Conservation (phyloP, 805 yeast genomes). For the Wickerhamiella musiphila region DNA sequence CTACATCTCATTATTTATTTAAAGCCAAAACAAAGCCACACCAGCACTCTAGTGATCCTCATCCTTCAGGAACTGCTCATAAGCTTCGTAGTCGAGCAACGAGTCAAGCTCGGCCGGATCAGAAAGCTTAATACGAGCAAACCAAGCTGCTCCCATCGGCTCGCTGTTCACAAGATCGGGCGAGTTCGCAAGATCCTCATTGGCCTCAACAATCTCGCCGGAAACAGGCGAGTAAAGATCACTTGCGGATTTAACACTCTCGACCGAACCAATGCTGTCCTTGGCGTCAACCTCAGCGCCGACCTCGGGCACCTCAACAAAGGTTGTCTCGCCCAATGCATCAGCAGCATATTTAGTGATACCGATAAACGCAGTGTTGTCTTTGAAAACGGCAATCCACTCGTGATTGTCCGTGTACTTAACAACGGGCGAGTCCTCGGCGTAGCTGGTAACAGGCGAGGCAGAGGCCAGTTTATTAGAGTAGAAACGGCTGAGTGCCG, state of each 20-base stretch:
- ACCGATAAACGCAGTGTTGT: slow-evolving; percentile 68
- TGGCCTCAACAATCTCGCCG: slow-evolving; percentile 60
- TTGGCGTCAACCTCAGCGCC: slow-evolving; percentile 47
- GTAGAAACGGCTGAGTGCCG: slow-evolving; percentile 10
- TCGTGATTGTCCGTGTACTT: slow-evolving; percentile 78
- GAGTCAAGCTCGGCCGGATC: slow-evolving; percentile 23
- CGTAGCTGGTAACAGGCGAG: slow-evolving; percentile 17
- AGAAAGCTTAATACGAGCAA: slow-evolving; percentile 52
- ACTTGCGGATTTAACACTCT: slow-evolving; percentile 83
- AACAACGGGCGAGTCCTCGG: slow-evolving; percentile 17
- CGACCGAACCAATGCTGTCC: slow-evolving; percentile 83
- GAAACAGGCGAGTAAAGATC: slow-evolving; percentile 80
- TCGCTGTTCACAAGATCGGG: slow-evolving; percentile 74
- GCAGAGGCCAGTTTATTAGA: slow-evolving; percentile 18
- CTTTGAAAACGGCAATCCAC: slow-evolving; percentile 78
- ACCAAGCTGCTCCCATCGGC: slow-evolving; percentile 92
- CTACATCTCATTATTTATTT: too few species aligned
- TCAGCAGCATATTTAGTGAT: slow-evolving; percentile 91
- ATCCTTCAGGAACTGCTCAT: slow-evolving; percentile 19
- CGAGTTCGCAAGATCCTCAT: slow-evolving; percentile 41
- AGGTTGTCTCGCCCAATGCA: slow-evolving; percentile 94
- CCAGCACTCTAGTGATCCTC: not conserved
- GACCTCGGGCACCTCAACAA: slow-evolving; percentile 71
- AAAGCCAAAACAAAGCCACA: too few species aligned
- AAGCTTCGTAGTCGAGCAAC: slow-evolving; percentile 19